phyloP scores from a whole-genome alignment of 306 rosid species.

The Begonia loranthoides region DNA sequence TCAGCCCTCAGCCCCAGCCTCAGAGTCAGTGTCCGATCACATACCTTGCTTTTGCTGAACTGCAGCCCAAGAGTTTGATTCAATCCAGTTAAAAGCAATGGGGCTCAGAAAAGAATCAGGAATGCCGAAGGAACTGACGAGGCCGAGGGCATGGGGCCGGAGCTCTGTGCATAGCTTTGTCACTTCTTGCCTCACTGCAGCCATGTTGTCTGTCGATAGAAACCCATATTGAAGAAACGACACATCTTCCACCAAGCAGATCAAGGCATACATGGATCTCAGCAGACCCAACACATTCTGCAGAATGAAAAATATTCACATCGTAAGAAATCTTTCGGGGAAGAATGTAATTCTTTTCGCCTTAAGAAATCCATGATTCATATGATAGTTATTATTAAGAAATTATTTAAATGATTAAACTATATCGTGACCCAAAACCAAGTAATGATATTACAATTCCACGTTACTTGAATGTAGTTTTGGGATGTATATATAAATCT shows the following conservation, averaged over 20 bases:
- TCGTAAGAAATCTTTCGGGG: not conserved
- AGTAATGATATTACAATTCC: no score
- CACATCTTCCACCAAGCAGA: conserved; percentile 69
- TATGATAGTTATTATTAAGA: no score
- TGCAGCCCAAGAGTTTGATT: conserved; percentile 71
- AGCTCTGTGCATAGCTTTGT: conserved; percentile 52
- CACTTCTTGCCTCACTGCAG: conserved; percentile 68
- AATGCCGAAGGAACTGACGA: conserved; percentile 85
- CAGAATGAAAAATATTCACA: conserved; percentile 5
- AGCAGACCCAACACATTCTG: conserved; percentile 49
- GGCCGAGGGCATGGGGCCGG: conserved; percentile 71
- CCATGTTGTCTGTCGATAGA: conserved; percentile 44
- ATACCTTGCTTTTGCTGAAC: conserved; percentile 24
- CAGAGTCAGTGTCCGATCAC: no score
- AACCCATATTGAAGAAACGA: conserved; percentile 72
- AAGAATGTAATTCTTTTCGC: no score
- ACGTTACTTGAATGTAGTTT: no score
- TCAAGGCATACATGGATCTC: conserved; percentile 71
- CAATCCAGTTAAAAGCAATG: conserved; percentile 73
- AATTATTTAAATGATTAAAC: not conserved
- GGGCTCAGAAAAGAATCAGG: conserved; percentile 89
- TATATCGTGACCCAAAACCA: no score
- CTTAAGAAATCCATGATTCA: no score
- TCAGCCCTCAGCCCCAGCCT: no score
- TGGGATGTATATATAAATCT: no score